Conservation (phyloP, 495 filamentous ascomycete species). For the Aspergillus avenaceus region DNA sequence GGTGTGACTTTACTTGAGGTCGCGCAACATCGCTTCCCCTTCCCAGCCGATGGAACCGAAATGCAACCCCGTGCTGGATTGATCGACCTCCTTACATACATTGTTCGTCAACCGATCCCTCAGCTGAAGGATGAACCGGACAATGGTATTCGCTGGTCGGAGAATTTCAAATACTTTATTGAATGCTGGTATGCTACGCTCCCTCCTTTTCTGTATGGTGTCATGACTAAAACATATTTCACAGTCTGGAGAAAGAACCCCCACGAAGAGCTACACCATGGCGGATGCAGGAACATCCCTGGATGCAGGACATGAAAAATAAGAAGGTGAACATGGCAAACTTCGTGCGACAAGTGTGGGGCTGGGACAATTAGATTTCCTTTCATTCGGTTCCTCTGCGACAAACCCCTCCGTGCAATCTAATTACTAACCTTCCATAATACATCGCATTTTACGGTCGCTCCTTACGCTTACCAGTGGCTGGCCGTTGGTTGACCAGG, state of each 20-base stretch:
- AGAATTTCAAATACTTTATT: conserved; percentile 98
- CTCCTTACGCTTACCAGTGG: conserved; percentile 32
- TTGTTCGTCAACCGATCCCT: conserved; percentile 91
- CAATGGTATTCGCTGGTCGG: conserved; percentile 80
- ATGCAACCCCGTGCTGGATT: conserved; percentile 81
- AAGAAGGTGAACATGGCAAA: conserved; percentile 97
- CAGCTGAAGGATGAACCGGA: conserved; percentile 92
- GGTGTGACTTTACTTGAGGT: conserved; percentile 96
- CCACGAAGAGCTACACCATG: conserved; percentile 84
- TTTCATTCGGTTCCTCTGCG: conserved; percentile 1
- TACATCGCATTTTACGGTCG: conserved; percentile 20
- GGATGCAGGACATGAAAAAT: conserved; percentile 91
- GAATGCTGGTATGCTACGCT: conserved; percentile 84
- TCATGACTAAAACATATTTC: conserved; percentile 7
- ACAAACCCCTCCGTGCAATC: conserved; percentile 2
- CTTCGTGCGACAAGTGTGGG: conserved; percentile 92
- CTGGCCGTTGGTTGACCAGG: conserved; percentile 44
- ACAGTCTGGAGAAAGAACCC: conserved; percentile 89
- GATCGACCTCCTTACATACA: conserved; percentile 94
- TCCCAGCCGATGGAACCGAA: conserved; percentile 93
- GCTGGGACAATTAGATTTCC: conserved; percentile 64
- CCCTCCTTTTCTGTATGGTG: no score
- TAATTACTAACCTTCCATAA: conserved; percentile 14
- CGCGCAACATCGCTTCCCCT: conserved; percentile 95
- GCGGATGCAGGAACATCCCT: conserved; percentile 98